Evolutionary conservation across 2,329 filamentous ascomycete species (phyloP).

Genomic region (Penicillium sumatraense): DNA sequence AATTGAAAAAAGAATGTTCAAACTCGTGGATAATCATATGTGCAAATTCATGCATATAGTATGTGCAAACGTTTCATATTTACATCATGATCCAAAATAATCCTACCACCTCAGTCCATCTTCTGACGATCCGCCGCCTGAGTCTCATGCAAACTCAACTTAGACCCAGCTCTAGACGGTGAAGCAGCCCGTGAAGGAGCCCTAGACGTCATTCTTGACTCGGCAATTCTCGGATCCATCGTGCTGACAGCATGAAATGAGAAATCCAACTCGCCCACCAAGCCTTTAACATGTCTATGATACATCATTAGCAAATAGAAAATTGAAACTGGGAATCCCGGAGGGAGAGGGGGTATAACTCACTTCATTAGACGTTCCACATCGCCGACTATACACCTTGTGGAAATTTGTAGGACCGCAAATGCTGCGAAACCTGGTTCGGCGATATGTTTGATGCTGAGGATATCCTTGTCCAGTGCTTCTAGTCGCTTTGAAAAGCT

Average conservation of each 20-base stretch:
- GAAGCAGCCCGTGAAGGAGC: constrained; percentile 26
- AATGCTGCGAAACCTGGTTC: constrained; percentile 77
- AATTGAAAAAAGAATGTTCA: no score
- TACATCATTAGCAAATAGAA: constrained; percentile 8
- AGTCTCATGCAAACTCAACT: constrained; percentile 28
- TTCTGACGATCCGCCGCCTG: constrained; percentile 33
- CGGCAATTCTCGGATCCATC: constrained; percentile 26
- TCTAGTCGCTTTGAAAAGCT: constrained; percentile 65
- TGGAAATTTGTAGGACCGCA: constrained; percentile 74
- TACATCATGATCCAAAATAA: background rate
- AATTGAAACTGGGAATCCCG: background rate
- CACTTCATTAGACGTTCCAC: constrained; percentile 63
- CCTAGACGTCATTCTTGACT: constrained; percentile 25
- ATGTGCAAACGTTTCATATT: background rate
- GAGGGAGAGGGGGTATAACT: constrained; percentile 6
- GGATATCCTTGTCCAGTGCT: constrained; percentile 62
- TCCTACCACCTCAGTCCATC: constrained; percentile 25
- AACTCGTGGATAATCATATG: no score
- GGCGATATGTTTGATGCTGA: constrained; percentile 67
- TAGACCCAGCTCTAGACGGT: constrained; percentile 17
- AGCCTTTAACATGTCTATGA: constrained; percentile 59
- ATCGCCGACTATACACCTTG: constrained; percentile 70
- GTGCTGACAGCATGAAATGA: constrained; percentile 63
- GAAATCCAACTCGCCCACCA: constrained; percentile 78
- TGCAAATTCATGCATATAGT: background rate